Evolutionary conservation across 176 grass and related monocot species (phyloP), one percentile per base, ranked within the genome.

Genomic region (Cocos nucifera): DNA sequence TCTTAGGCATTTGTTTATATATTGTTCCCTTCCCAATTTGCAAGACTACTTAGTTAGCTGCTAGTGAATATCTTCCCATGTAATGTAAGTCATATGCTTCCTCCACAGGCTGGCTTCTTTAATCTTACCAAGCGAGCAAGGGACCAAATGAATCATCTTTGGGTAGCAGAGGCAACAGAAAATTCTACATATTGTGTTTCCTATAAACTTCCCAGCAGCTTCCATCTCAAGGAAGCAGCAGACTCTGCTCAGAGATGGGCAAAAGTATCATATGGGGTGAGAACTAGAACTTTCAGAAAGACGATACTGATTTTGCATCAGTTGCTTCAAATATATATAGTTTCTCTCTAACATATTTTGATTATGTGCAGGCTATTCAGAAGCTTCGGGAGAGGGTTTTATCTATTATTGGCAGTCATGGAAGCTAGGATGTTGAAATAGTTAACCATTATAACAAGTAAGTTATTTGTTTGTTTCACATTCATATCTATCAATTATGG

Each of bases 81-180:
- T 44, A 44, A 44, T 0, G 8, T 14, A 9, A 10, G 8, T 44
- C 35, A 12, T 44, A 14, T 48, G 57, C 16, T 5, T 44, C 4
- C 0, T 56, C 35, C 9, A 6, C 39, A 96, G 87, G 84, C 91
- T 90, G 92, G 92, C 58, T 97, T 97, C 59, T 68, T 73, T 77
- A 97, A 97, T 74, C 67, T 97, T 59, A 44, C 88, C 15, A 97
- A 91, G 76, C 73, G 73, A 67, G 72, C 82, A 21, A 90, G 83
- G 81, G 92, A 97, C 50, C 84, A 91, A 76, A 76, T 58, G 17
- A 90, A 79, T 75, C 73, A 67, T 72, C 70, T 97, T 57, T 97
- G 92, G 92, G 83, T 97, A 69, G 87, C 84, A 22, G 92, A 97
- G 59, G 84, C 87, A 64, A 97, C 75, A 24, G 78, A 85, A 69